A percentile compares a stretch with the other conserved stretches of the same genome.
Evolutionary conservation across 2,329 filamentous ascomycete species (phyloP).

Genomic region (Paramyrothecium roridum): DNA sequence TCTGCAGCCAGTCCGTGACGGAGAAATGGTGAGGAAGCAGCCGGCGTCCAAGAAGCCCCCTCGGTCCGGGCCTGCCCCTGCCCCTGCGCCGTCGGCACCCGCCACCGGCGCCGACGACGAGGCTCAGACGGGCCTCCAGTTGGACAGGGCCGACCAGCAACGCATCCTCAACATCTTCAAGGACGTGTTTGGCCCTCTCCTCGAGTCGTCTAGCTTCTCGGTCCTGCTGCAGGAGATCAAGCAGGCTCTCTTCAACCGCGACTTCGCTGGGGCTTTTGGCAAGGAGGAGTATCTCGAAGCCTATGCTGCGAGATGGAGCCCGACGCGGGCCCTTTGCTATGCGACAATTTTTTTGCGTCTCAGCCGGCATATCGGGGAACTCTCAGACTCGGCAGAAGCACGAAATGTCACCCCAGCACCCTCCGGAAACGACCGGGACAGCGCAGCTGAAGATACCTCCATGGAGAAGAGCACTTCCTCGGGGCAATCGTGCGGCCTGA

Average conservation of each 20-base stretch:
- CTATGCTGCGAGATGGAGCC: conserved; percentile 90
- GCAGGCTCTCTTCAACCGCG: conserved; percentile 76
- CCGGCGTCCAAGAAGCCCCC: conserved; percentile 13
- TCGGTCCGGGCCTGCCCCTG: background rate
- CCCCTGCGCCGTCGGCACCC: background rate
- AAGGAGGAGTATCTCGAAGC: conserved; percentile 68
- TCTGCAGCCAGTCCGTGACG: background rate
- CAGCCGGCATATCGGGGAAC: conserved; percentile 24
- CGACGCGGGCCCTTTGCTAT: conserved; percentile 80
- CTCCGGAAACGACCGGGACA: background rate
- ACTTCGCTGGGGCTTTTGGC: conserved; percentile 80
- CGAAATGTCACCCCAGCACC: background rate
- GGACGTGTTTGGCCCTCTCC: conserved; percentile 53
- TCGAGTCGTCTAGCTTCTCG: conserved; percentile 45
- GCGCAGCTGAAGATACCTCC: background rate
- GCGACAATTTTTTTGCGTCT: conserved; percentile 48
- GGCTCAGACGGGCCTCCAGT: conserved; percentile 5
- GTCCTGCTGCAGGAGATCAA: conserved; percentile 77
- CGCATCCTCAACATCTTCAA: conserved; percentile 71
- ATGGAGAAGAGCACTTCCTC: background rate
- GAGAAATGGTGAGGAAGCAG: conserved; percentile 21
- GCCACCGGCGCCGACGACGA: background rate
- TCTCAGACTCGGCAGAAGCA: conserved; percentile 9
- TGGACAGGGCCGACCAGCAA: conserved; percentile 49
- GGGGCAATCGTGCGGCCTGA: conserved; percentile 19